Evolutionary conservation across 805 yeast genomes (phyloP), one percentile per base, ranked within the genome.

Genomic region (Schizosaccharomyces octosporus): DNA sequence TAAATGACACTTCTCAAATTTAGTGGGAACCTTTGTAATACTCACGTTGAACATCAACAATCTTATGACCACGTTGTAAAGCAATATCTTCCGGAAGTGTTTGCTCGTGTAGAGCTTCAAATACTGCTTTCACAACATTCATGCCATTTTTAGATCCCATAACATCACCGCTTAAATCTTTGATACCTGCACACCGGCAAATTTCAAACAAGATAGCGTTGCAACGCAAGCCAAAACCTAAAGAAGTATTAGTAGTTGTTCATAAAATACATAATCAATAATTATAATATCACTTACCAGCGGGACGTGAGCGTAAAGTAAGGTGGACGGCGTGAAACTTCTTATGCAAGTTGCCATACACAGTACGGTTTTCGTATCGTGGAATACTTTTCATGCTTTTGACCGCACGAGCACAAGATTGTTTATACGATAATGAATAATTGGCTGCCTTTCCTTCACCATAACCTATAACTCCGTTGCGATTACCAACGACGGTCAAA

Each of bases 391-490:
- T 78, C 69, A 93, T 75, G 71, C 87, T 87, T 72, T 87, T 86
- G 62, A 89, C 84, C 1, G 97, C 97, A 68, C 85, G 84, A 95
- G 95, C 86, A 71, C 83, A 87, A 4, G 97, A 95, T 70, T 87
- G 85, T 51, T 79, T 74, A 42, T 83, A 78, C 2, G 97, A 95
- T 62, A 79, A 78, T 61, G 84, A 74, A 74, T 84, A 79, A 63
- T 84, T 87, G 62, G 80, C 82, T 66, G 93, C 90, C 69, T 86
- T 87, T 64, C 97, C 98, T 72, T 88, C 95, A 60, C 97, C 98
- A 59, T 89, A 75, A 45, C 97, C 97, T 63, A 93, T 77, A 84
- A 87, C 85, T 65, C 98, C 98, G 65, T 86, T 85, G 62, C 82
- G 79, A 72, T 93, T 95, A 59, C 98, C 98, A 17, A 85, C 96